These are phyloP conservation scores for Anacardium occidentale DNA, from an alignment of 345 rosid genomes.

Conservation along the genomic window DNA sequence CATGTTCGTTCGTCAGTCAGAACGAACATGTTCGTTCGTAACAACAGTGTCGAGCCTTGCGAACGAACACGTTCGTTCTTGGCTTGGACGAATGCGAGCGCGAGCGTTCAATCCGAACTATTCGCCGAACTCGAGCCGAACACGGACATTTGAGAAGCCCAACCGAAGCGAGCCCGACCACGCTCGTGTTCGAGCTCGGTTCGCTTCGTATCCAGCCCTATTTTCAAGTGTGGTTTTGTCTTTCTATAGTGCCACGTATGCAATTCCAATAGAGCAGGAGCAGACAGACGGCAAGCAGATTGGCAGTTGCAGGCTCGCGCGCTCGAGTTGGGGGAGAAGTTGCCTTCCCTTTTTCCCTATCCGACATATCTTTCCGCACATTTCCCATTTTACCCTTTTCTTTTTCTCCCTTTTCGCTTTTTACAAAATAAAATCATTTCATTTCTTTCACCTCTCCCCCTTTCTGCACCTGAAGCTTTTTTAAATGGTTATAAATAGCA, in stretches of 20 bases:
- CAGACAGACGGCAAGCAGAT: constrained; percentile 15
- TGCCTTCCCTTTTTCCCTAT: constrained; percentile 14
- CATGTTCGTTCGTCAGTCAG: no score
- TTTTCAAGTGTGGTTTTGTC: constrained; percentile 17
- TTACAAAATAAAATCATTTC: neutral
- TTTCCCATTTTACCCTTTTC: constrained; percentile 11
- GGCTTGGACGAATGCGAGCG: no score
- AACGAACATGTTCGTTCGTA: no score
- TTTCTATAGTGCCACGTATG: constrained; percentile 31
- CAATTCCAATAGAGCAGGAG: neutral
- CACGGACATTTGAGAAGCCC: no score
- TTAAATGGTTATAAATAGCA: constrained; percentile 6
- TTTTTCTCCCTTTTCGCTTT: neutral
- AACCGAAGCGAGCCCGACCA: no score
- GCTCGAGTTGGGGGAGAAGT: constrained; percentile 25
- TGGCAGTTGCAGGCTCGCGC: constrained; percentile 27
- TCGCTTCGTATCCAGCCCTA: no score
- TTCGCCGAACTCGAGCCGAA: no score
- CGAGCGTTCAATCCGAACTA: no score
- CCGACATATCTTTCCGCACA: constrained; percentile 31
- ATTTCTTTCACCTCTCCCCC: no score
- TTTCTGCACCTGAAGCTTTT: constrained; percentile 3
- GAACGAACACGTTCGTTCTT: no score
- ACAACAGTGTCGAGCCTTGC: no score
- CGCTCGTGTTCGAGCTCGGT: no score